Percentiles rank a stretch among this genome's conserved stretches.
These are phyloP conservation scores for Pezicula radicicola DNA, from an alignment of 2,329 filamentous ascomycete species.

Conservation along the genomic window DNA sequence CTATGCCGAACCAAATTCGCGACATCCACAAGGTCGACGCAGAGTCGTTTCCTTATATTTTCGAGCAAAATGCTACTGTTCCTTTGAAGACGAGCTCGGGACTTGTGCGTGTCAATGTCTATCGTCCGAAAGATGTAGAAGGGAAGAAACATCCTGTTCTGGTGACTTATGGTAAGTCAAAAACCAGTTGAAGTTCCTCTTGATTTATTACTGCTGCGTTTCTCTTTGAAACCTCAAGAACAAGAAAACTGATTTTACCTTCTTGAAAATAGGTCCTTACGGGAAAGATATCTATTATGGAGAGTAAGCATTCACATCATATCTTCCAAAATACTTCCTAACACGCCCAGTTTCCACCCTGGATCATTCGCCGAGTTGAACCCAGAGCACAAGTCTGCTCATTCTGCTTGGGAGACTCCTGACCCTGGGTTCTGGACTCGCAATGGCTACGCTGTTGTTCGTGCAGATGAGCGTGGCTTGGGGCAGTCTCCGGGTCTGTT, in stretches of 20 bases:
- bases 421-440: conserved; percentile 40
- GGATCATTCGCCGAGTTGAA: conserved; percentile 45
- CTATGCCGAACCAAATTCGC: conserved; percentile 2
- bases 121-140: background rate
- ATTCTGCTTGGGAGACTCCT: conserved; percentile 41
- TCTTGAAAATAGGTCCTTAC: conserved; percentile 1
- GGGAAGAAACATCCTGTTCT: background rate
- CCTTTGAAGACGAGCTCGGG: conserved; percentile 35
- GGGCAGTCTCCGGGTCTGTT: conserved; percentile 49
- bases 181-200: too few species aligned
- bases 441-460: conserved; percentile 37
- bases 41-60: conserved; percentile 24
- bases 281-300: background rate
- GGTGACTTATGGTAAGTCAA: background rate
- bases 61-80: conserved; percentile 43
- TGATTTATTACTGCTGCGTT: too few species aligned
- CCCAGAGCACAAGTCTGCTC: conserved; percentile 35
- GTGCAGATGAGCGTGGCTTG: conserved; percentile 47
- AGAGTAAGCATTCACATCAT: background rate
- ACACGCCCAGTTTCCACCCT: conserved; percentile 38
- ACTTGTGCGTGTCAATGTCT: conserved; percentile 40
- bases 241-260: background rate
- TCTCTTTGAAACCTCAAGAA: too few species aligned
- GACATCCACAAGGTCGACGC: background rate
- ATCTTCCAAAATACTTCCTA: background rate